These are phyloP conservation scores for Globisporangium abappressorium DNA, from an alignment of 352 stramenopile species.

Conservation along the genomic window DNA sequence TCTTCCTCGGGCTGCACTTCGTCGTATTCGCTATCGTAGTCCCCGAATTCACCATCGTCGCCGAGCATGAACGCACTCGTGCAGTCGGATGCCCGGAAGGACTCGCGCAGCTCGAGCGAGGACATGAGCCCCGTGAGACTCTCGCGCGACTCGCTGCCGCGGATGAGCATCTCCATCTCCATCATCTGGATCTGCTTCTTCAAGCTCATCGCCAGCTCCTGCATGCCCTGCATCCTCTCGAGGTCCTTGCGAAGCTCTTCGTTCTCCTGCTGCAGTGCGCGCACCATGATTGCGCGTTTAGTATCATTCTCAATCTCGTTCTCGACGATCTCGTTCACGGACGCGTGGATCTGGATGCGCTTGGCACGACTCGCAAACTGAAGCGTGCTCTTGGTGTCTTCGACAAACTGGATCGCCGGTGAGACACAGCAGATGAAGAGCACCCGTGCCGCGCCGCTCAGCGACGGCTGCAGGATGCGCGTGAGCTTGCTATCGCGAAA, in stretches of 20 bases:
- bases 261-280: slow-evolving; percentile 42
- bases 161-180: slow-evolving; percentile 20
- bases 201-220: slow-evolving; percentile 29
- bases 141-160: slow-evolving; percentile 11
- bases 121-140: slow-evolving; percentile 19
- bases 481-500: slow-evolving; percentile 29
- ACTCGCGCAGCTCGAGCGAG: slow-evolving; percentile 20
- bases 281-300: slow-evolving; percentile 11
- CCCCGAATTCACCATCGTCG: neutral
- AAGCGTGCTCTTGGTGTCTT: slow-evolving; percentile 17
- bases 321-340: slow-evolving; percentile 35
- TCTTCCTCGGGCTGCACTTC: slow-evolving; percentile 31
- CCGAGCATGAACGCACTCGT: slow-evolving; percentile 7
- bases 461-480: slow-evolving; percentile 21
- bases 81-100: slow-evolving; percentile 8
- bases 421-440: slow-evolving; percentile 23
- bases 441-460: slow-evolving; percentile 13
- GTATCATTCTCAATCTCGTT: neutral
- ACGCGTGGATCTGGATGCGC: slow-evolving; percentile 22
- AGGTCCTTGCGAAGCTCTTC: slow-evolving; percentile 37
- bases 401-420: slow-evolving; percentile 4
- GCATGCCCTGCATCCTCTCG: slow-evolving; percentile 28
- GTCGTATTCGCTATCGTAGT: neutral
- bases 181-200: slow-evolving; percentile 37
- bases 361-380: slow-evolving; percentile 14